phyloP scores from a whole-genome alignment of 768 basidiomycete species.

The Psilocybe cyanescens region DNA sequence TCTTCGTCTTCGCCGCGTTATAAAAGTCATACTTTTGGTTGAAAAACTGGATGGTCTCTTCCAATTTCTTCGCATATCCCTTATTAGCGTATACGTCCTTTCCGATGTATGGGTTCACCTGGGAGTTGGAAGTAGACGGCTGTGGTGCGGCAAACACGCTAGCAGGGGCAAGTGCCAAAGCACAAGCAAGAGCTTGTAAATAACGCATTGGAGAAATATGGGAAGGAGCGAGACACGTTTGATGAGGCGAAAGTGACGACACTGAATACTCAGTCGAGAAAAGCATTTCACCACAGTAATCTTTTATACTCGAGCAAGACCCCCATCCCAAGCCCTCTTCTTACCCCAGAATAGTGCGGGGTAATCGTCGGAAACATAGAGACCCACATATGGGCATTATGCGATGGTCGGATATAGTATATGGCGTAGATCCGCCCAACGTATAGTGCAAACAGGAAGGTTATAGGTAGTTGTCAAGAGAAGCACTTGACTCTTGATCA shows the following conservation, averaged over 20 bases:
- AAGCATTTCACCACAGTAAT: neutral
- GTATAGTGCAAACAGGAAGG: neutral
- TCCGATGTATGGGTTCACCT: conserved; percentile 22
- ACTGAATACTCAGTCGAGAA: neutral
- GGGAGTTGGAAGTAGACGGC: neutral
- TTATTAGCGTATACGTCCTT: conserved; percentile 18
- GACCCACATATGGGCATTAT: neutral
- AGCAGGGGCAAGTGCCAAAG: conserved; percentile 8
- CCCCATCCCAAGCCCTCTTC: neutral
- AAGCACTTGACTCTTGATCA: neutral
- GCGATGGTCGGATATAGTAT: neutral
- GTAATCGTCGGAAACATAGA: conserved; percentile 3
- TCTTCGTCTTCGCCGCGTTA: conserved; percentile 21
- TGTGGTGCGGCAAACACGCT: conserved; percentile 1
- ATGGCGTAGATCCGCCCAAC: neutral
- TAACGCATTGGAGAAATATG: neutral
- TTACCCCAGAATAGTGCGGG: conserved; percentile 1
- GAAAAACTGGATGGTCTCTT: conserved; percentile 23
- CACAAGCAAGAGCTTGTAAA: conserved; percentile 1
- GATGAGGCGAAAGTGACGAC: neutral
- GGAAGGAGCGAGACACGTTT: neutral
- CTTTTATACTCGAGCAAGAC: neutral
- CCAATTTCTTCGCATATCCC: conserved; percentile 21
- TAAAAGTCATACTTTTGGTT: conserved; percentile 10
- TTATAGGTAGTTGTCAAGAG: neutral